Evolutionary conservation across 345 rosid genomes (phyloP).

Genomic region (Lepidium didymum): DNA sequence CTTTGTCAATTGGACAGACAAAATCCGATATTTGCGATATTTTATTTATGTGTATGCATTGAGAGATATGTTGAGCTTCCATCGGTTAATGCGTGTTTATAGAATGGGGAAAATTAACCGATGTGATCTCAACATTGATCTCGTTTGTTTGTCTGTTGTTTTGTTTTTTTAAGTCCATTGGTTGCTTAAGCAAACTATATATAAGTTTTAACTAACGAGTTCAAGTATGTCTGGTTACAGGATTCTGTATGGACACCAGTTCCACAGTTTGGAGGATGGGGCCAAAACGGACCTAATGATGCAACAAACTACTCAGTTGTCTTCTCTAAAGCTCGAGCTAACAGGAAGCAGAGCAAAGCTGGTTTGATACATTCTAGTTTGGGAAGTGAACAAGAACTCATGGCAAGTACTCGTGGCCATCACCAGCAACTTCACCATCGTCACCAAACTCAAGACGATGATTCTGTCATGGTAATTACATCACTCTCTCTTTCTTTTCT

Average conservation of each 20-base stretch:
- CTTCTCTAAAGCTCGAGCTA: slow-evolving; percentile 59
- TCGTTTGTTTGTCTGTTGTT: background rate
- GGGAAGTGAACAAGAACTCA: slow-evolving; percentile 46
- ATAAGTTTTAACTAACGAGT: background rate
- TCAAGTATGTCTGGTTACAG: slow-evolving; percentile 19
- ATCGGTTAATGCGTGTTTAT: slow-evolving; percentile 24
- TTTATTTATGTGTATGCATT: background rate
- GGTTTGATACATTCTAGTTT: slow-evolving; percentile 37
- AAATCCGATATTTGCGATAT: too few species aligned
- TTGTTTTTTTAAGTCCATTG: background rate
- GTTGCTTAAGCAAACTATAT: background rate
- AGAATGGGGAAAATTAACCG: slow-evolving; percentile 24
- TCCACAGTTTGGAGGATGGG: slow-evolving; percentile 89
- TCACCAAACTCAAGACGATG: slow-evolving; percentile 30
- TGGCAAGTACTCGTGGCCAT: slow-evolving; percentile 22
- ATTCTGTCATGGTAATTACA: slow-evolving; percentile 43
- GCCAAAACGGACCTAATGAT: slow-evolving; percentile 34
- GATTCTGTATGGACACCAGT: slow-evolving; percentile 40
- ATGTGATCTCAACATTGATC: slow-evolving; percentile 7
- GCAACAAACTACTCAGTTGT: slow-evolving; percentile 56
- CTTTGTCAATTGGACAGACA: background rate
- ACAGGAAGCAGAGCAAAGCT: slow-evolving; percentile 54
- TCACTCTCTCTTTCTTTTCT: background rate
- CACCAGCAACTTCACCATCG: slow-evolving; percentile 24
- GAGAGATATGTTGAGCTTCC: slow-evolving; percentile 14